These are phyloP conservation scores for Pavlovales sp. DNA, from an alignment of 208 protist species.

Conservation along the genomic window DNA sequence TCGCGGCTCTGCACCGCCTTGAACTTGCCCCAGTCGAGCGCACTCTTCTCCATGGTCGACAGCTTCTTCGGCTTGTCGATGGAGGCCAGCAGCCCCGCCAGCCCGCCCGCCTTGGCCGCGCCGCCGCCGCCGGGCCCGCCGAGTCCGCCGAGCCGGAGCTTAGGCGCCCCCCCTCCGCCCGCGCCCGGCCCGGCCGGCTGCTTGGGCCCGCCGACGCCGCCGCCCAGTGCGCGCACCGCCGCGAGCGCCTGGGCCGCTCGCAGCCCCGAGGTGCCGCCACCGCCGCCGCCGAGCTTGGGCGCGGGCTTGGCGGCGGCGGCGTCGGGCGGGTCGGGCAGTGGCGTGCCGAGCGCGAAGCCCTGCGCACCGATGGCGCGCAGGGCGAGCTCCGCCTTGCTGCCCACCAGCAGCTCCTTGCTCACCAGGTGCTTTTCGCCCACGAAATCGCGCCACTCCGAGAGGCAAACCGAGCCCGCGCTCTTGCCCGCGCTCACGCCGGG, in stretches of 20 bases:
- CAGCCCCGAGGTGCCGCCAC: neutral
- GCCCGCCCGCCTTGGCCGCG: too few species aligned
- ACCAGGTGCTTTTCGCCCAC: constrained; percentile 14
- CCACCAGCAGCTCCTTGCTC: neutral
- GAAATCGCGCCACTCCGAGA: neutral
- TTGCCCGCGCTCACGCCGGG: neutral
- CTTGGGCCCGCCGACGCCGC: neutral
- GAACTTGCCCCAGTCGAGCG: constrained; percentile 23
- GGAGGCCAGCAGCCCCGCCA: neutral
- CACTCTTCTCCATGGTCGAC: constrained; percentile 33
- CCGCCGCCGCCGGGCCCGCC: neutral
- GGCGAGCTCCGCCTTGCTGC: neutral
- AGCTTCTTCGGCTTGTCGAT: constrained; percentile 29
- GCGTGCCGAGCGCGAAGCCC: neutral
- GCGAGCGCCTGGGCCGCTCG: neutral
- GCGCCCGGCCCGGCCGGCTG: neutral
- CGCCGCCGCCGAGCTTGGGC: neutral
- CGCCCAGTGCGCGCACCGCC: neutral
- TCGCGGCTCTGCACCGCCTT: constrained; percentile 1
- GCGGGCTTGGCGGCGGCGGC: neutral
- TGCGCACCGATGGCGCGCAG: neutral
- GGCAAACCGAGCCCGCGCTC: neutral
- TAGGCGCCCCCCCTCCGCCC: too few species aligned
- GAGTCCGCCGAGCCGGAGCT: neutral
- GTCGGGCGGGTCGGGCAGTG: neutral